A percentile compares a stretch with the other conserved stretches of the same genome.
These are phyloP conservation scores for Yarrowia hollandica DNA, from an alignment of 805 yeast species.

Conservation along the genomic window DNA sequence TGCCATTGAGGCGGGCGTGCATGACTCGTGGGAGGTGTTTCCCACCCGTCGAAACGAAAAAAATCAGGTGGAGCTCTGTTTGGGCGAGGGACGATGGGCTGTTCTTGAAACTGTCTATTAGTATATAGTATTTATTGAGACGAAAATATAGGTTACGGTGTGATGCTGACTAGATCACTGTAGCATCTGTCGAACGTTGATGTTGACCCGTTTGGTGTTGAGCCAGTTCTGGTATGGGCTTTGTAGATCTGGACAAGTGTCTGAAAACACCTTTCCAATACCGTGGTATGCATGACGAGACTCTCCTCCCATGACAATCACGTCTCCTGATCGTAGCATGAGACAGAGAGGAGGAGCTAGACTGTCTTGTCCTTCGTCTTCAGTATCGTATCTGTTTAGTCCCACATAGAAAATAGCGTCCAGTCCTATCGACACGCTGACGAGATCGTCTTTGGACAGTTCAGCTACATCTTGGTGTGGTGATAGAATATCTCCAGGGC, in stretches of 20 bases:
- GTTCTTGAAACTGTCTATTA: conserved; percentile 18
- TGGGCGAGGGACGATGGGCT: conserved; percentile 22
- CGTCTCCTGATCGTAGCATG: conserved; percentile 45
- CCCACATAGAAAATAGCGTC: conserved; percentile 45
- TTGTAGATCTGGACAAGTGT: conserved; percentile 40
- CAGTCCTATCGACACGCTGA: conserved; percentile 46
- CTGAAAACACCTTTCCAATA: conserved; percentile 43
- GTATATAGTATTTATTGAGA: conserved; percentile 23
- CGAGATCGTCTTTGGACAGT: conserved; percentile 40
- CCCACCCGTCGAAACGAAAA: conserved; percentile 15
- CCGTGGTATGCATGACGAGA: conserved; percentile 47
- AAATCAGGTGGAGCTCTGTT: conserved; percentile 7
- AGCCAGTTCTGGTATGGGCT: conserved; percentile 40
- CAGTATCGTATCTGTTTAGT: conserved; percentile 31
- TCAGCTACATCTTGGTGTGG: conserved; percentile 50
- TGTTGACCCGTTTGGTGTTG: conserved; percentile 42
- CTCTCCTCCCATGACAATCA: conserved; percentile 46
- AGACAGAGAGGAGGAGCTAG: conserved; percentile 41
- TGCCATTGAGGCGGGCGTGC: conserved; percentile 20
- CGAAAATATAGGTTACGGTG: too few relatives aligned
- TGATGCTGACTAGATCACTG: too few relatives aligned
- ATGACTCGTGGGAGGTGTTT: conserved; percentile 27
- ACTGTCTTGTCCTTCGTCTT: not conserved
- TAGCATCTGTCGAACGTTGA: conserved; percentile 47
- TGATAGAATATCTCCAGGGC: conserved; percentile 47